Evolutionary conservation across 495 filamentous ascomycete genomes (phyloP).

Genomic region (Tuber melanosporum): DNA sequence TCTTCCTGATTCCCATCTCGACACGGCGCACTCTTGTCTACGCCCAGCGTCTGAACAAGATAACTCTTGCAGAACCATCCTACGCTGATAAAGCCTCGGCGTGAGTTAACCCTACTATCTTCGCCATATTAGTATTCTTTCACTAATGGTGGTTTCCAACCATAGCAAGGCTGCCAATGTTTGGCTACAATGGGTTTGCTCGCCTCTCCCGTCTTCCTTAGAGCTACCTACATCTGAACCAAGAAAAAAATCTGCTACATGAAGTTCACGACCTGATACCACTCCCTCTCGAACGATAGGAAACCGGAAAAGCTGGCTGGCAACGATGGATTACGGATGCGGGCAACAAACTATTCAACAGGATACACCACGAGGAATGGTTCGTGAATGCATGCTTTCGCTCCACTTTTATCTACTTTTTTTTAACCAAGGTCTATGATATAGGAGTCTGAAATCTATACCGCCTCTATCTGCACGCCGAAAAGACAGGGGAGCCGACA

Average conservation of each 20-base stretch:
- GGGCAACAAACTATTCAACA: constrained; percentile 75
- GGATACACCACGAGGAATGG: constrained; percentile 96
- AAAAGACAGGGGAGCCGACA: constrained; percentile 56
- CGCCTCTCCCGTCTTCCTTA: constrained; percentile 9
- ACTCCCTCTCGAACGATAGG: constrained; percentile 57
- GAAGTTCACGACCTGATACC: constrained; percentile 30
- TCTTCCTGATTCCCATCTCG: constrained; percentile 92
- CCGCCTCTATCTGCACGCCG: constrained; percentile 69
- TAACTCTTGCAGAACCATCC: constrained; percentile 40
- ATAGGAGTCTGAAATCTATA: constrained; percentile 76
- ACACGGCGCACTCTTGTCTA: constrained; percentile 88
- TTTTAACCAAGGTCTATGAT: constrained; percentile 8
- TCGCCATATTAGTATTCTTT: not conserved
- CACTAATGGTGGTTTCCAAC: not conserved
- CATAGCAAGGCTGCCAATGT: constrained; percentile 31
- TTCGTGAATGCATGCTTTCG: constrained; percentile 14
- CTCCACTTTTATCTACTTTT: not conserved
- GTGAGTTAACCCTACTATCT: constrained; percentile 20
- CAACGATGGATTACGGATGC: constrained; percentile 76
- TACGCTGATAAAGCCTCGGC: constrained; percentile 35
- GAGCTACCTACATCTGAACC: not conserved
- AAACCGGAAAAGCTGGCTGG: constrained; percentile 76
- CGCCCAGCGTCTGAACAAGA: constrained; percentile 61
- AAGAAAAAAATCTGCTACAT: constrained; percentile 39
- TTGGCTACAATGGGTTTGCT: constrained; percentile 35